Percentiles rank a stretch among this genome's conserved stretches.
Conservation (phyloP, 2,329 filamentous ascomycete genomes). For the Albophoma yamanashiensis region DNA sequence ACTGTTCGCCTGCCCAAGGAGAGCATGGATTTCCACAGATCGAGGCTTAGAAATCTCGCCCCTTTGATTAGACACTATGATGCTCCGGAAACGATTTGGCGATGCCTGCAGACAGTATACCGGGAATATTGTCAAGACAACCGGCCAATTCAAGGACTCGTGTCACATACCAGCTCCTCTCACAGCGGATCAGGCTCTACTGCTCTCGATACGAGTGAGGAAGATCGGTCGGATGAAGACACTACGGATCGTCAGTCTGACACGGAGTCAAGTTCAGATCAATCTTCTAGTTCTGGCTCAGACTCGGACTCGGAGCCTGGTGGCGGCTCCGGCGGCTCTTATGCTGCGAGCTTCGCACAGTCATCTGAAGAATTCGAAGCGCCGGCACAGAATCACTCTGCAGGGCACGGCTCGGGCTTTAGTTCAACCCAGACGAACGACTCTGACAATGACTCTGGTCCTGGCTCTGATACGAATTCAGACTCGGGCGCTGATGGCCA, state of each 20-base stretch:
- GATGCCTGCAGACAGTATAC: background rate
- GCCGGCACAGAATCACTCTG: background rate
- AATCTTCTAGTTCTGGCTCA: background rate
- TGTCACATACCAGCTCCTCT: background rate
- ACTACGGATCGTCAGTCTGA: background rate
- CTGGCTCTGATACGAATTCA: background rate
- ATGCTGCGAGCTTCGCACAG: background rate
- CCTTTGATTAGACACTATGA: conserved; percentile 6
- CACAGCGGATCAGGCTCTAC: background rate
- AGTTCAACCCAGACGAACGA: background rate
- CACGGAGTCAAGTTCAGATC: background rate
- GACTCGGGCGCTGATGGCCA: background rate
- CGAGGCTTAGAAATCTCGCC: conserved; percentile 11
- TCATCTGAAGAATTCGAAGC: background rate
- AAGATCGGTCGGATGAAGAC: background rate
- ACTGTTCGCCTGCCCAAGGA: conserved; percentile 11
- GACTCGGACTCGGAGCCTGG: background rate
- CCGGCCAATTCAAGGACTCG: background rate
- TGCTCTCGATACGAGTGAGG: background rate
- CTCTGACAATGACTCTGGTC: background rate
- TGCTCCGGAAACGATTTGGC: conserved; percentile 5
- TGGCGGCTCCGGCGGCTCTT: background rate
- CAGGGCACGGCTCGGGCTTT: too few relatives aligned
- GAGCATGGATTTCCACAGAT: background rate
- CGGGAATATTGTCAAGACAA: background rate